Evolutionary conservation across 78 protist genomes (phyloP).

Genomic region (Cavenderia fasciculata): DNA sequence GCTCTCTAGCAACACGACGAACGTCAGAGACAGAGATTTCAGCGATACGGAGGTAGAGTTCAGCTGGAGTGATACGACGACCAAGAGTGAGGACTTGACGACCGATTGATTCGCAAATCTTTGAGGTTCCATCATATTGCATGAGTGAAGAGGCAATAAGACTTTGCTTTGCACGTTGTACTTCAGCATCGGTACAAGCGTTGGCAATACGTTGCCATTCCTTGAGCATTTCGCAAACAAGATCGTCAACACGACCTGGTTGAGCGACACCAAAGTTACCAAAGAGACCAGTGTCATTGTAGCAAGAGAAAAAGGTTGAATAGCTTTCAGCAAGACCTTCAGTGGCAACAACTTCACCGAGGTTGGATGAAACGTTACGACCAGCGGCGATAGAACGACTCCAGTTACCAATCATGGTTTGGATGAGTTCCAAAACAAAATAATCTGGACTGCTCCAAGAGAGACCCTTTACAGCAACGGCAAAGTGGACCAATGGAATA

Average conservation of each 20-base stretch:
- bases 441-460: constrained; percentile 86
- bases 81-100: constrained; percentile 92
- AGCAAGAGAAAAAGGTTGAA: constrained; percentile 91
- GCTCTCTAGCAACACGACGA: constrained; percentile 34
- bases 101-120: constrained; percentile 92
- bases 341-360: constrained; percentile 80
- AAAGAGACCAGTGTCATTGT: constrained; percentile 96
- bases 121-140: constrained; percentile 82
- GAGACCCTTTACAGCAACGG: constrained; percentile 82
- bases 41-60: constrained; percentile 83
- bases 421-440: constrained; percentile 79
- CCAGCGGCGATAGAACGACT: constrained; percentile 82
- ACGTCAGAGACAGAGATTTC: constrained; percentile 84
- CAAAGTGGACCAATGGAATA: constrained; percentile 78
- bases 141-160: constrained; percentile 75
- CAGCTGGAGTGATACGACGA: constrained; percentile 86
- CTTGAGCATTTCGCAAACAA: constrained; percentile 49
- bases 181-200: constrained; percentile 76
- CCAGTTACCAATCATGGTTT: constrained; percentile 91
- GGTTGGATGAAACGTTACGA: constrained; percentile 62
- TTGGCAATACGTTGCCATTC: constrained; percentile 82
- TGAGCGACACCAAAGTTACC: constrained; percentile 89
- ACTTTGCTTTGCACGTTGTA: constrained; percentile 86
- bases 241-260: constrained; percentile 76
- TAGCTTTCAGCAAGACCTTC: constrained; percentile 81